phyloP scores from a whole-genome alignment of 1,284 basidiomycete species.

The Athelia sp. region DNA sequence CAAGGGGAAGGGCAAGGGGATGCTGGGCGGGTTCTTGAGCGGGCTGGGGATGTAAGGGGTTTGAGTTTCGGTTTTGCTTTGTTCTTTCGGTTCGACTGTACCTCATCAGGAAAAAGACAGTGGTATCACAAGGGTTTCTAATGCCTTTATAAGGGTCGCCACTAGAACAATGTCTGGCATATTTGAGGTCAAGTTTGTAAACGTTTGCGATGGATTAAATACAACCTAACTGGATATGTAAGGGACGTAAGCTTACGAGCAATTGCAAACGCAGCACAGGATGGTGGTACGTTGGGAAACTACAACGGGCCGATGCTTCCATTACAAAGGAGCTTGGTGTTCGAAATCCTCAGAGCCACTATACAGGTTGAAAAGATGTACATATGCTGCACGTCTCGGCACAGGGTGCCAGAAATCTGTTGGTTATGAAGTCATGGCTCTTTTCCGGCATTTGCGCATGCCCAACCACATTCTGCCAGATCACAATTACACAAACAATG shows the following conservation, averaged over 20 bases:
- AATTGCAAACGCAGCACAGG: neutral
- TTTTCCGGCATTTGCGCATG: neutral
- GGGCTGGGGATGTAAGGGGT: too few relatives aligned
- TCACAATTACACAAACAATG: neutral
- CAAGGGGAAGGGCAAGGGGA: too few relatives aligned
- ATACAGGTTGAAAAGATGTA: neutral
- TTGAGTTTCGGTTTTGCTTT: too few relatives aligned
- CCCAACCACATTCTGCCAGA: neutral
- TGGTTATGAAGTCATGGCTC: neutral
- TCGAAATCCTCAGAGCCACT: neutral
- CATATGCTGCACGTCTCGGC: neutral
- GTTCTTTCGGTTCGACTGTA: too few relatives aligned
- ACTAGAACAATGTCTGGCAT: neutral
- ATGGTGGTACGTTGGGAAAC: too few relatives aligned
- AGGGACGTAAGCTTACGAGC: too few relatives aligned
- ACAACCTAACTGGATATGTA: neutral
- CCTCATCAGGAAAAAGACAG: neutral
- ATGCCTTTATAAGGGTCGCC: neutral
- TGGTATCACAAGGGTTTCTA: neutral
- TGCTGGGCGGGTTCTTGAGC: too few relatives aligned
- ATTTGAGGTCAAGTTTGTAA: neutral
- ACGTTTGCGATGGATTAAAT: neutral
- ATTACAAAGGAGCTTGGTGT: too few relatives aligned
- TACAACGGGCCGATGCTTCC: too few relatives aligned
- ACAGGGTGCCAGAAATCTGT: neutral